Percentiles rank a stretch among this genome's conserved stretches.
phyloP scores from a whole-genome alignment of 176 grass and related monocot species.

The Paspalum vaginatum region DNA sequence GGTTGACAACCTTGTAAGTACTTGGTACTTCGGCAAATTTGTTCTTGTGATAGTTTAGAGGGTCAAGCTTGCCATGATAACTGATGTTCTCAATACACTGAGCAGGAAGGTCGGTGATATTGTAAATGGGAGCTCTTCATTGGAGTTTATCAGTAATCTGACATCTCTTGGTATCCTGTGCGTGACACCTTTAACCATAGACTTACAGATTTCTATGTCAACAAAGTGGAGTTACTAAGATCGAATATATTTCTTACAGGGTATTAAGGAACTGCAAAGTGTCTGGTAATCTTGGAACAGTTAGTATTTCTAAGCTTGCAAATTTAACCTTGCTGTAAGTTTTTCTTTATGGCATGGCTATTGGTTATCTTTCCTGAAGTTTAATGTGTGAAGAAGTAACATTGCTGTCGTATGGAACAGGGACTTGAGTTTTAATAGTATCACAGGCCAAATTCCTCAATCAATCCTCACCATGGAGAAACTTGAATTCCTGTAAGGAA shows the following conservation, averaged over 20 bases:
- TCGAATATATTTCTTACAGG: slow-evolving; percentile 42
- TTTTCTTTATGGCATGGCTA: background rate
- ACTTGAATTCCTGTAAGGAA: slow-evolving; percentile 60
- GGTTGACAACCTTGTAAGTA: slow-evolving; percentile 52
- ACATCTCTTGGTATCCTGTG: slow-evolving; percentile 56
- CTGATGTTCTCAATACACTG: background rate
- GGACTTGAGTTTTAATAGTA: slow-evolving; percentile 95
- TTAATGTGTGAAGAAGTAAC: background rate
- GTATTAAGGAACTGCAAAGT: slow-evolving; percentile 76
- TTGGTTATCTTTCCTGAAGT: background rate
- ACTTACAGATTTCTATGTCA: slow-evolving; percentile 1
- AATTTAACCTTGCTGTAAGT: slow-evolving; percentile 58
- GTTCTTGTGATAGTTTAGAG: background rate
- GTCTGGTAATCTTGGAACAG: slow-evolving; percentile 60
- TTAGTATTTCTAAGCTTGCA: slow-evolving; percentile 52
- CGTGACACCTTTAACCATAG: background rate
- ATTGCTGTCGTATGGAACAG: slow-evolving; percentile 23
- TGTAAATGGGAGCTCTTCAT: slow-evolving; percentile 53
- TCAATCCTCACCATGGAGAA: slow-evolving; percentile 67
- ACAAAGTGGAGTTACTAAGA: background rate
- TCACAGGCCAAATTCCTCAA: slow-evolving; percentile 70
- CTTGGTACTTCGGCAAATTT: background rate
- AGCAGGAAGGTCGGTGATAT: slow-evolving; percentile 68
- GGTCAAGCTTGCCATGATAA: slow-evolving; percentile 14
- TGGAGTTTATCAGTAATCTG: slow-evolving; percentile 61